Conservation (phyloP, 768 basidiomycete species). For the Neoboletus magnificus region DNA sequence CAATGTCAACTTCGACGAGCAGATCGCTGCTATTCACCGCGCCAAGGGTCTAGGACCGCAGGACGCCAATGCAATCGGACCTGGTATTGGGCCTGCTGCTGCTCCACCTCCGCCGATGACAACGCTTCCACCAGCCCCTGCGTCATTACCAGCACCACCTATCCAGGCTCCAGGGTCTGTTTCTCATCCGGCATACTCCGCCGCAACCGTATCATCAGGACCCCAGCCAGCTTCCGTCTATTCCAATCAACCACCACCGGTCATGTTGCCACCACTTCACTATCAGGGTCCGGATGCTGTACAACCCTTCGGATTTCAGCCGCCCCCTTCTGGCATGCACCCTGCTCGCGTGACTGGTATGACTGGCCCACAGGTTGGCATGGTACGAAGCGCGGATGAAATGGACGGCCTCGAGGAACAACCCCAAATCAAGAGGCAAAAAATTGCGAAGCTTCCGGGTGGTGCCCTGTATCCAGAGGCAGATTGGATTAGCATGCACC, state of each 20-base stretch:
- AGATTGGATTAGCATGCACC: constrained; percentile 90
- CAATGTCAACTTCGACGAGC: constrained; percentile 94
- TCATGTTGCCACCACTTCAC: constrained; percentile 82
- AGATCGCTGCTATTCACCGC: constrained; percentile 95
- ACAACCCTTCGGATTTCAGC: constrained; percentile 79
- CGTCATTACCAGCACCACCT: constrained; percentile 72
- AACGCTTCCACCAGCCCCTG: constrained; percentile 62
- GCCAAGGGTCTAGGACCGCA: constrained; percentile 86
- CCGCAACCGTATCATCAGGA: constrained; percentile 86
- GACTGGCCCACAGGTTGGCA: constrained; percentile 60
- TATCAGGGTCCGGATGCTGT: constrained; percentile 76
- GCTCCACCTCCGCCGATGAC: constrained; percentile 61
- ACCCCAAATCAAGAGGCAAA: constrained; percentile 85
- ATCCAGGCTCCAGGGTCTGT: constrained; percentile 40
- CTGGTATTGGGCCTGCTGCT: constrained; percentile 82
- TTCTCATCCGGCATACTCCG: constrained; percentile 57
- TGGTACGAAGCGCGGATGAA: constrained; percentile 77
- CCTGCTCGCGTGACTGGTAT: constrained; percentile 63
- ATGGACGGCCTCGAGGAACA: constrained; percentile 71
- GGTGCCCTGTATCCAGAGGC: constrained; percentile 82
- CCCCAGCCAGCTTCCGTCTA: constrained; percentile 85
- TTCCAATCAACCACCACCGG: constrained; percentile 54
- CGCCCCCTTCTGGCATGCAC: constrained; percentile 66
- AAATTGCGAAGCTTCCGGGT: constrained; percentile 80
- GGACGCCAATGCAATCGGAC: constrained; percentile 78